Conservation (phyloP, 371 early-diverging fungal species). For the Mucor lusitanicus region DNA sequence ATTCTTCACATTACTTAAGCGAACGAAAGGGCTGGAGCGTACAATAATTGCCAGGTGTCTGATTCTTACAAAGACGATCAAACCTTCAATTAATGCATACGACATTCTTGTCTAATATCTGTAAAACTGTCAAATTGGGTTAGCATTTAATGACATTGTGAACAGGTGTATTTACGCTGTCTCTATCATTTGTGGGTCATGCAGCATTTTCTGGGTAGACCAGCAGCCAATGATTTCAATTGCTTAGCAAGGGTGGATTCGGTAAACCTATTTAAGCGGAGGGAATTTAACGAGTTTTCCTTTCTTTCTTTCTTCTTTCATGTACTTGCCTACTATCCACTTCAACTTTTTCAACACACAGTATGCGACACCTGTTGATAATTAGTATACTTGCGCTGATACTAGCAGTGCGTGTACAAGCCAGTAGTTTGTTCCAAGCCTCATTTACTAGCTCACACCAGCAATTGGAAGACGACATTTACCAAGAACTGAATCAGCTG, state of each 20-base stretch:
- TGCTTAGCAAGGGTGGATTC: not conserved
- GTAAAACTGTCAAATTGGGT: not conserved
- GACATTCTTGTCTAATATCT: no score
- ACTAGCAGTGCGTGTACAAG: not conserved
- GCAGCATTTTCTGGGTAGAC: not conserved
- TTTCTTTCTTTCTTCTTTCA: not conserved
- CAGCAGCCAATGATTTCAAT: not conserved
- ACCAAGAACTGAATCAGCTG: not conserved
- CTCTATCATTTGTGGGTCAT: not conserved
- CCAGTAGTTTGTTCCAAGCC: not conserved
- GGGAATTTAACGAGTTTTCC: not conserved
- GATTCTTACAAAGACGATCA: no score
- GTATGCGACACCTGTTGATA: not conserved
- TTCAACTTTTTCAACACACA: not conserved
- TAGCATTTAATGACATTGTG: not conserved
- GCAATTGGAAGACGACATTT: slow-evolving; percentile 57
- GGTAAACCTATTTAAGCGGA: not conserved
- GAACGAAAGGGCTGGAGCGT: no score
- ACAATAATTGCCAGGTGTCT: no score
- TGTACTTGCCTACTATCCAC: not conserved
- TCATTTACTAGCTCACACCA: slow-evolving; percentile 48
- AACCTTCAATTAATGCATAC: no score
- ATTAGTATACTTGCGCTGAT: not conserved
- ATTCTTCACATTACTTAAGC: no score
- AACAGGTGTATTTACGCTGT: not conserved